Percentiles rank a stretch among this genome's conserved stretches.
Conservation (phyloP, 768 basidiomycete genomes). For the Podaxis sp. region DNA sequence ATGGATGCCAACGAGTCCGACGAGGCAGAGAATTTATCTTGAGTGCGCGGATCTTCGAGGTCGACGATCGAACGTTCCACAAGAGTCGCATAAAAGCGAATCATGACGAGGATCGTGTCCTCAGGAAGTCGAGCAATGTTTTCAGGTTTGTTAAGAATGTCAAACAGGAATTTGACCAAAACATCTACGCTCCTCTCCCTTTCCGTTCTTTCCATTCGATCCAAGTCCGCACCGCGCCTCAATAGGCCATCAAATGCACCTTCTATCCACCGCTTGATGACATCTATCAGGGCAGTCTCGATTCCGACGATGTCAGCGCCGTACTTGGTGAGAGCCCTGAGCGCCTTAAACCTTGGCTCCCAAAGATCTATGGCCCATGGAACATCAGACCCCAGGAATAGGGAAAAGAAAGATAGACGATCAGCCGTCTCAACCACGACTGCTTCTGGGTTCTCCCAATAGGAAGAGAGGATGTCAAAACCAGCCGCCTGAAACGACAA, state of each 20-base stretch:
- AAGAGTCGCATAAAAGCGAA: slow-evolving; percentile 60
- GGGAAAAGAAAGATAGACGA: slow-evolving; percentile 59
- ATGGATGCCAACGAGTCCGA: slow-evolving; percentile 18
- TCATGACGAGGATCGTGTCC: slow-evolving; percentile 51
- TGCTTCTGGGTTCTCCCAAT: slow-evolving; percentile 60
- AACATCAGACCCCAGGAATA: slow-evolving; percentile 49
- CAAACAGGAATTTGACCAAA: slow-evolving; percentile 57
- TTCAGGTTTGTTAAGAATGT: slow-evolving; percentile 48
- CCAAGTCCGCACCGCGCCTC: slow-evolving; percentile 29
- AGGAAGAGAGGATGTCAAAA: slow-evolving; percentile 70
- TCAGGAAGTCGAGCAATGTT: slow-evolving; percentile 63
- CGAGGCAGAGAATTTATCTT: slow-evolving; percentile 34
- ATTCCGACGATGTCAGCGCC: slow-evolving; percentile 65
- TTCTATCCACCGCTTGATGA: slow-evolving; percentile 66
- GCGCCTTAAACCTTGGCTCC: slow-evolving; percentile 68
- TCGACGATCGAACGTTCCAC: slow-evolving; percentile 53
- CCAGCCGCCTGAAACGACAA: slow-evolving; percentile 62
- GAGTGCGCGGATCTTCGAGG: slow-evolving; percentile 20
- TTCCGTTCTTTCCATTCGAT: slow-evolving; percentile 48
- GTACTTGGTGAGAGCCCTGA: slow-evolving; percentile 60
- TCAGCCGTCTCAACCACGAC: slow-evolving; percentile 52
- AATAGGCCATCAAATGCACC: slow-evolving; percentile 59
- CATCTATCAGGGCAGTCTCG: slow-evolving; percentile 53
- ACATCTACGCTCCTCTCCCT: slow-evolving; percentile 64
- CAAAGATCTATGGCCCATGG: slow-evolving; percentile 70